Evolutionary conservation across 73 alveolate genomes (phyloP), one percentile per base, ranked within the genome.

Genomic region (Urostyla sp.): DNA sequence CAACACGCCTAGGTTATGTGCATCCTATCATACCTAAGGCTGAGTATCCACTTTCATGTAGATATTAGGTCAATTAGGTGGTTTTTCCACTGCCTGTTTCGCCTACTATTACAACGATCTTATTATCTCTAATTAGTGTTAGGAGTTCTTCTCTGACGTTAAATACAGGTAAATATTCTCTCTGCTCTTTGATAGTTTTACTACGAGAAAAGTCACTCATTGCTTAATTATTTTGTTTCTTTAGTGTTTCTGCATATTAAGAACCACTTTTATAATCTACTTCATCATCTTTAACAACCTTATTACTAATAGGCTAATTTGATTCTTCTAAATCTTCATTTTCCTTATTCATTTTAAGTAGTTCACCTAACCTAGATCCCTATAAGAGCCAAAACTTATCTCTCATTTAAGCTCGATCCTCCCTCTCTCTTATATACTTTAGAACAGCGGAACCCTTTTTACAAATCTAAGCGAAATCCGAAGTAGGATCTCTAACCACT

Each of bases 71-170:
- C 40, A 98, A 91, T 82, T 98, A 97, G 3, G 99, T 98, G 10
- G 99, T 98, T 90, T 98, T 98, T 0, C 99, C 99, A 20, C 99
- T 97, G 30, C 99, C 99, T 3, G 99, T 98, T 91, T 98, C 99
- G 57, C 99, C 99, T 32, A 97, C 99, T 27, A 98, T 96, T 31
- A 98, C 92, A 40, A 93, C 92, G 10, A 97, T 94, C 80, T 92
- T 94, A 75, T 96, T 97, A 72, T 97, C 99, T 74, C 97, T 84
- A 40, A 97, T 85, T 6, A 96, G 94, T 67, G 95, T 85, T 72
- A 97, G 80, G 69, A 97, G 93, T 81, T 94, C 98, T 26, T 94
- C 97, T 63, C 98, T 91, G 30, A 96, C 98, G 0, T 94, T 83
- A 86, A 52, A 96, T 21, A 98, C 97, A 20, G 99, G 99, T 28